phyloP scores from a whole-genome alignment of 116 monocot genomes.

The Phalaenopsis hybrid region DNA sequence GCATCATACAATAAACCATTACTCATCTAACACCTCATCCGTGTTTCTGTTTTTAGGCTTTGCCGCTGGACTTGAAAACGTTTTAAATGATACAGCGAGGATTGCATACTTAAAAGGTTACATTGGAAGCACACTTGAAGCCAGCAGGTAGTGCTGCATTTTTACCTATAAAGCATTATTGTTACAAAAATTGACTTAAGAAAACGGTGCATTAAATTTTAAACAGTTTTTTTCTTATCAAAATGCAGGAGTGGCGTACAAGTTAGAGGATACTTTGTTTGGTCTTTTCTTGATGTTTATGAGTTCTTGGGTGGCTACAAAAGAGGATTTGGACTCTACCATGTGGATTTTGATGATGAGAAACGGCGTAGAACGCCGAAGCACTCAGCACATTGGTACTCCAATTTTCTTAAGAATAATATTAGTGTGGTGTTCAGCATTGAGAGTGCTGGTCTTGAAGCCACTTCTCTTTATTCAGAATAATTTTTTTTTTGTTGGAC shows the following conservation, averaged over 20 bases:
- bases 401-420: conserved; percentile 43
- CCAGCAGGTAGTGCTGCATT: conserved; percentile 32
- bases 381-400: conserved; percentile 69
- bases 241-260: conserved; percentile 46
- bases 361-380: conserved; percentile 30
- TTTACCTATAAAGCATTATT: background rate
- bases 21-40: background rate
- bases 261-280: conserved; percentile 59
- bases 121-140: conserved; percentile 28
- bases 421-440: background rate
- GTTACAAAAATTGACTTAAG: background rate
- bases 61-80: background rate
- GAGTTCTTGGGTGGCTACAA: conserved; percentile 42
- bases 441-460: background rate
- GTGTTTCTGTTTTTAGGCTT: background rate
- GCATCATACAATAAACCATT: background rate
- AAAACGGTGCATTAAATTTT: too few species aligned
- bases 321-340: conserved; percentile 34
- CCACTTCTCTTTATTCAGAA: background rate
- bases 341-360: conserved; percentile 49
- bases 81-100: conserved; percentile 24
- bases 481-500: background rate
- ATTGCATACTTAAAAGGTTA: conserved; percentile 23
- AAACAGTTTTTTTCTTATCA: background rate
- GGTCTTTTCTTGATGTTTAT: conserved; percentile 71